Base-by-base conservation (phyloP, 306 rosid species). In the Fragaria nilgerrensis region DNA sequence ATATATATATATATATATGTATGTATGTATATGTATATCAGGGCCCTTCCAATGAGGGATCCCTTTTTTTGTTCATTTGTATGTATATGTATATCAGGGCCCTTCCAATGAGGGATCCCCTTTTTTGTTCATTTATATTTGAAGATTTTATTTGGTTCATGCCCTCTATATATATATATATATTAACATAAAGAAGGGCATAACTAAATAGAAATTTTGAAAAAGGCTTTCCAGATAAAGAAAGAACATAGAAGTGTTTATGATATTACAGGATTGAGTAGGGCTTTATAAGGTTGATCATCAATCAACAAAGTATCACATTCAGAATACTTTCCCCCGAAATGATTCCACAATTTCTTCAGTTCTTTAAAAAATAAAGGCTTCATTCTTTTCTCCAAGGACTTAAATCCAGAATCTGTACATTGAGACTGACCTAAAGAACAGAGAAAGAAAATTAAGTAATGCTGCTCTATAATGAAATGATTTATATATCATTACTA, bases 261-360 rank as follows among this genome's bases (percentile, higher is more conserved):
- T 72, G 77, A 55, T 3, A 39, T 36, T 73, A 73, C 39, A 55
- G 76, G 76, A 73, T 73, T 73, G 50, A 73, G 65, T 0, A 73
- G 49, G 17, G 52, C 49, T 37, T 55, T 73, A 22, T 55, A 73
- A 37, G 76, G 76, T 3, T 36, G 17, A 14, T 73, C 76, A 53
- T 55, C 76, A 53, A 55, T 36, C 47, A n/a, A 73, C 25, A 73
- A 27, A 11, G 66, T 73, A 55, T 55, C 65, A 20, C 50, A 53
- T 73, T 53, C 22, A n/a, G 66, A 73, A 73, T 53, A 37, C 65
- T 73, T 36, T 16, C 36, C 36, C 0, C 13, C 36, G 41, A 73
- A 73, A n/a, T 53, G 50, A 1, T 37, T 4, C 52, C 76, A 37
- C 34, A 55, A 7, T 34, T 52, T 72, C 19, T 53, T 39, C 76